A percentile compares a stretch with the other conserved stretches of the same genome.
These are phyloP conservation scores for Leptodontidium sp. DNA, from an alignment of 2,329 filamentous ascomycete species.

Conservation along the genomic window DNA sequence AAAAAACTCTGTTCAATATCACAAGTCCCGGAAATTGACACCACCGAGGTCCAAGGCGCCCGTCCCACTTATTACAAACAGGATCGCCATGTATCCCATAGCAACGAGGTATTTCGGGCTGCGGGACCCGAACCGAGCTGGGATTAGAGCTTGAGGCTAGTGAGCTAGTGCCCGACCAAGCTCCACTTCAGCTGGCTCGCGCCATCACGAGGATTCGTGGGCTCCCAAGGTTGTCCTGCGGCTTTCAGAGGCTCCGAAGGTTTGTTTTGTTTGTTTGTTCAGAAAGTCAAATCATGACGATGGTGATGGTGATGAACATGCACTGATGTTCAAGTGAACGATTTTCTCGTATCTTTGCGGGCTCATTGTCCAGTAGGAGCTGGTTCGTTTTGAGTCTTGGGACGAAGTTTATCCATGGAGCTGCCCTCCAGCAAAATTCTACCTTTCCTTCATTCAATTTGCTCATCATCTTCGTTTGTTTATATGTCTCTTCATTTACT, in stretches of 20 bases:
- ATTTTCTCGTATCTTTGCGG: neutral
- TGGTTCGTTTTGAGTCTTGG: too few relatives aligned
- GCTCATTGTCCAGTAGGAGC: neutral
- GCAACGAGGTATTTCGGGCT: neutral
- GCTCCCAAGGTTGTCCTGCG: neutral
- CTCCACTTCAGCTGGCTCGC: constrained; percentile 3
- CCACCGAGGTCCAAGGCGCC: constrained; percentile 3
- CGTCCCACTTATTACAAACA: neutral
- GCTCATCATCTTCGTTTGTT: neutral
- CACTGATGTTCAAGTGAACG: neutral
- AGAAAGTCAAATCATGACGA: too few relatives aligned
- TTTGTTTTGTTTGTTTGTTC: too few relatives aligned
- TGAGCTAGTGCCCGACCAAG: neutral
- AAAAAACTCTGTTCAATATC: neutral
- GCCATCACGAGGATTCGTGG: constrained; percentile 7
- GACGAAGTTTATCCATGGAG: too few relatives aligned
- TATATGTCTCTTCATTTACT: neutral
- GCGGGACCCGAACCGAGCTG: constrained; percentile 7
- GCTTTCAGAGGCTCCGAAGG: neutral
- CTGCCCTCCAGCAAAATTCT: too few relatives aligned
- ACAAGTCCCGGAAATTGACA: neutral
- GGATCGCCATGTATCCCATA: constrained; percentile 5
- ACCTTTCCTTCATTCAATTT: too few relatives aligned
- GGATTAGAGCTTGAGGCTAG: neutral
- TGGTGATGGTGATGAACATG: too few relatives aligned